Evolutionary conservation across 1,284 basidiomycete species (phyloP), one percentile per base, ranked within the genome.

Genomic region (Cutaneotrichosporon sp.): DNA sequence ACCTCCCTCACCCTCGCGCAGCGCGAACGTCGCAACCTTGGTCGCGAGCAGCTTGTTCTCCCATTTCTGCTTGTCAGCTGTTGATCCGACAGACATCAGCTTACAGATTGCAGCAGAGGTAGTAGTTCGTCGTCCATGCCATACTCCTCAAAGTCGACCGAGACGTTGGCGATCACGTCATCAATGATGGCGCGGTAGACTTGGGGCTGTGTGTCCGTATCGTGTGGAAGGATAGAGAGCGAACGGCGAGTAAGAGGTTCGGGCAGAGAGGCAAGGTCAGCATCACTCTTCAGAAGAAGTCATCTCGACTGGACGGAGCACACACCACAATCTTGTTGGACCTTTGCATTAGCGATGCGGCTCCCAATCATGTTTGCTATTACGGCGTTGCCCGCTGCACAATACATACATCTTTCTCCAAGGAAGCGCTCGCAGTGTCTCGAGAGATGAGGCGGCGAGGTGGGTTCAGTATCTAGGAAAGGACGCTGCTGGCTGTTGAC

Each of bases 171-270:
- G 67, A 97, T 87, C 60, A 97, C 93, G 78, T 97, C 91, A 82
- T 97, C 91, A 77, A 98, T 97, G 77, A 97, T 89, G 62, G 83
- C 76, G 61, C 93, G 87, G 76, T 97, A 98, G 65, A 91, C 87
- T 63, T 78, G 71, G 68, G 93, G 92, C 92, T 96, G 55, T 32
- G 16, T 7, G 33, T 11, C 20, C 25, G 16, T 7, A 26, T 11
- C 20, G 5, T 9, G 38, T 10, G 34, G 43, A 5, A 12, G 31
- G 33, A 25, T 16, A 31, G 16, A 2, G 14, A 14, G 35, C 7
- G 22, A 32, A n/a, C 10, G 7, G 5, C 12, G 29, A 16, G n/a
- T 9, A 32, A 32, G 37, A 10, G 3, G n/a, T 37, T 31, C 35
- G 19, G 25, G 25, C 27, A 26, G 10, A 17, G 26, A 42, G 22